A percentile compares a stretch with the other conserved stretches of the same genome.
Evolutionary conservation across 768 basidiomycete genomes (phyloP).

Genomic region (Lactarius sp.): DNA sequence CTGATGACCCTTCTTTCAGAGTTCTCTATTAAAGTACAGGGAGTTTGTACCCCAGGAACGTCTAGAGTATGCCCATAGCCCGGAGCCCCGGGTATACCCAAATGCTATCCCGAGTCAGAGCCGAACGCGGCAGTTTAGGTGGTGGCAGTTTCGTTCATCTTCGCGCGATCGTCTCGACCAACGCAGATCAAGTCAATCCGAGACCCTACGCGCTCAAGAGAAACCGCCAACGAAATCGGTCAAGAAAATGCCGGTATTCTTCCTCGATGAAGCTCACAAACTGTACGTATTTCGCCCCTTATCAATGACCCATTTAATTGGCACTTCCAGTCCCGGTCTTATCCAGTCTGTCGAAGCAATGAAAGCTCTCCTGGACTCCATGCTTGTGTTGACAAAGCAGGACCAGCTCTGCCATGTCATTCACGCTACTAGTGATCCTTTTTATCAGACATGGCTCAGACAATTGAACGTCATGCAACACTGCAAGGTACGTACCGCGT

Average conservation of each 20-base stretch:
- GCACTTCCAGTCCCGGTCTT: constrained; percentile 51
- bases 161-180: constrained; percentile 11
- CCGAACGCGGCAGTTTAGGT: constrained; percentile 10
- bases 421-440: constrained; percentile 78
- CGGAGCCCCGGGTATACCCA: neutral
- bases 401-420: constrained; percentile 80
- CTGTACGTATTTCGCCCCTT: constrained; percentile 42
- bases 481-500: constrained; percentile 52
- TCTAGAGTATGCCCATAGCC: constrained; percentile 5
- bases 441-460: constrained; percentile 79
- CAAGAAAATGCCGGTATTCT: constrained; percentile 76
- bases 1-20: constrained; percentile 24
- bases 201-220: constrained; percentile 31
- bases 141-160: constrained; percentile 20
- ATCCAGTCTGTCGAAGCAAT: constrained; percentile 76
- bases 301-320: neutral
- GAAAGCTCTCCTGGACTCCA: constrained; percentile 80
- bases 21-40: constrained; percentile 32
- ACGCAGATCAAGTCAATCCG: constrained; percentile 8
- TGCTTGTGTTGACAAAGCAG: constrained; percentile 84
- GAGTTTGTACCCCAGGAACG: constrained; percentile 28
- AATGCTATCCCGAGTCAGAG: constrained; percentile 17
- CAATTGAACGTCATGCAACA: constrained; percentile 79
- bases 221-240: constrained; percentile 34
- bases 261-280: constrained; percentile 85